Percentiles rank a stretch among this genome's conserved stretches.
Evolutionary conservation across 1,139 yeast genomes (phyloP).

Genomic region (Kazachstania sp.): DNA sequence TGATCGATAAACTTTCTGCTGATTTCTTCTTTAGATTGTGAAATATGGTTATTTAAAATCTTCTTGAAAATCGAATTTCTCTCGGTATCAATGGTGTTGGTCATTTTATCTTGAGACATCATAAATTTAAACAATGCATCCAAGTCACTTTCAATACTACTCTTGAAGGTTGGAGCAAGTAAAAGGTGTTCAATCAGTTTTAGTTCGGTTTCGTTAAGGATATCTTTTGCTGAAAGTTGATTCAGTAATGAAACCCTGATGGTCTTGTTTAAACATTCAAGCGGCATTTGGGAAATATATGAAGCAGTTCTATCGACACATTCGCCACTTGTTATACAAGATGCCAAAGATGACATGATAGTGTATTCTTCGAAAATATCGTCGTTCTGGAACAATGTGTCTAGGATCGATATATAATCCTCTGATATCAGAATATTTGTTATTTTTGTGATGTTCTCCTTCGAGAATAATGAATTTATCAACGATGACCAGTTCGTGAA

Average conservation of each 20-base stretch:
- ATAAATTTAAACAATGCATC: conserved; percentile 19
- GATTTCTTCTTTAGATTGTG: conserved; percentile 19
- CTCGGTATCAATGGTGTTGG: not conserved
- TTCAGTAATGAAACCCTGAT: conserved; percentile 38
- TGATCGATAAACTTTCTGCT: conserved; percentile 12
- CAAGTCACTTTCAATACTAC: conserved; percentile 42
- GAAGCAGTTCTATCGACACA: conserved; percentile 4
- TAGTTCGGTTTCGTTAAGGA: conserved; percentile 9
- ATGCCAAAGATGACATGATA: conserved; percentile 29
- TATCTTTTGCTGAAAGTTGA: conserved; percentile 18
- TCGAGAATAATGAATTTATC: conserved; percentile 34
- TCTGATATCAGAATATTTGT: conserved; percentile 9
- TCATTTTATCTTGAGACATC: too few species aligned
- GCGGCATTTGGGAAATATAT: conserved; percentile 34
- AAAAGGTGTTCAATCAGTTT: conserved; percentile 34
- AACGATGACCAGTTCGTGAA: conserved; percentile 52
- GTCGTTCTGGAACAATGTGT: conserved; percentile 18
- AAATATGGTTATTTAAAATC: conserved; percentile 23
- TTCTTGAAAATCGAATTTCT: conserved; percentile 15
- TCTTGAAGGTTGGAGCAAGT: conserved; percentile 43
- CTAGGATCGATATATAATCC: conserved; percentile 13
- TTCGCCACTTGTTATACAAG: conserved; percentile 10
- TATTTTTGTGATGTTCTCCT: conserved; percentile 13
- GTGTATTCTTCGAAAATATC: conserved; percentile 39
- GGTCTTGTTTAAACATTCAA: conserved; percentile 41